These are phyloP conservation scores for Tieghemostelium lacteum DNA, from an alignment of 78 protist species.

Conservation along the genomic window DNA sequence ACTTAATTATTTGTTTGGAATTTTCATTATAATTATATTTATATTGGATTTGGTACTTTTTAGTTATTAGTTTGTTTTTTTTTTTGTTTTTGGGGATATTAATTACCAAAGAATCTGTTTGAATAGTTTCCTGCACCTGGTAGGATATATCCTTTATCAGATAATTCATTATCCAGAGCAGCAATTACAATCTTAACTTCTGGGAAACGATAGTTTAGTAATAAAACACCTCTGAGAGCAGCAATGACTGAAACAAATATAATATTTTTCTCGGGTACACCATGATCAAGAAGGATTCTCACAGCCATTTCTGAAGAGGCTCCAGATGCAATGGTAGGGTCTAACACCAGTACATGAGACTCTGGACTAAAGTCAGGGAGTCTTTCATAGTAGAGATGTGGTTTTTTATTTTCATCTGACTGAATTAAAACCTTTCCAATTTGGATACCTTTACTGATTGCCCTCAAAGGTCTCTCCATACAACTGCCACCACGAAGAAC, in stretches of 20 bases:
- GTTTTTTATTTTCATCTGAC: conserved; percentile 82
- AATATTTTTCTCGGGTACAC: conserved; percentile 76
- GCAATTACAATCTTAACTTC: conserved; percentile 59
- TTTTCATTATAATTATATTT: no score
- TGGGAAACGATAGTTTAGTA: conserved; percentile 73
- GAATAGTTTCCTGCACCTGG: conserved; percentile 80
- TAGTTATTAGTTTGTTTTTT: no score
- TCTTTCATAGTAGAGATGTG: conserved; percentile 76
- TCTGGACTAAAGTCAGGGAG: conserved; percentile 66
- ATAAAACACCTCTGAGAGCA: conserved; percentile 36
- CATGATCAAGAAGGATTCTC: conserved; percentile 78
- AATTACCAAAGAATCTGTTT: conserved; percentile 83
- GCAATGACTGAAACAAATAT: conserved; percentile 72
- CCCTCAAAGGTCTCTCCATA: conserved; percentile 89
- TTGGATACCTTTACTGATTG: conserved; percentile 84
- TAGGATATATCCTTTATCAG: conserved; percentile 53
- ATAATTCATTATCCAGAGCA: conserved; percentile 57
- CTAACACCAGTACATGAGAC: conserved; percentile 77
- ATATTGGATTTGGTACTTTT: not conserved
- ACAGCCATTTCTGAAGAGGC: conserved; percentile 76
- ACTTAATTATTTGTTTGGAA: no score
- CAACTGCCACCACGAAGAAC: conserved; percentile 89
- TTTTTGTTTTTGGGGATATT: not conserved
- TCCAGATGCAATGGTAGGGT: conserved; percentile 85
- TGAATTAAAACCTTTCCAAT: conserved; percentile 92